Base-by-base conservation (phyloP, 2,329 filamentous ascomycete species). In the Neoscytalidium dimidiatum region DNA sequence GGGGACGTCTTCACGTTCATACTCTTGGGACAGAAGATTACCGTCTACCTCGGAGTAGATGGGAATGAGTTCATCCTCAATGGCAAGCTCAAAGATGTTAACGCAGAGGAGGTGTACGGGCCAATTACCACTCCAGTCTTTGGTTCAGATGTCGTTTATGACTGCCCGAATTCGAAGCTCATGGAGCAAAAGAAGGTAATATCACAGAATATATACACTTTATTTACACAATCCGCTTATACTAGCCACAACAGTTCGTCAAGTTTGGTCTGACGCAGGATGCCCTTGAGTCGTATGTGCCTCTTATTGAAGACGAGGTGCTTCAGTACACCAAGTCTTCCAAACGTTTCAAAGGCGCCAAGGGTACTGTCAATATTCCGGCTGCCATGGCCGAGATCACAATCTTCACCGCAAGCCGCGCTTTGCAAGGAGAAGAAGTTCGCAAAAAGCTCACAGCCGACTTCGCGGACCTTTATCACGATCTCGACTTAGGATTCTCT, bases 391-490 rank as follows among this genome's bases (percentile, higher is more conserved):
- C 90, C 44, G 89, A 94, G 74, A 88, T 94, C 69, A 94, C 91
- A 49, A 92, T 94, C 71, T 94, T 92, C 77, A 94, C 91, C 53
- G 91, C 91, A 44, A 92, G 90, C n/a, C 89, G 92, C 72, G 87
- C 90, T 13, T 85, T 94, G 1, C 91, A 94, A 79, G 91, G 91
- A 67, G 88, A 88, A 71, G 90, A 92, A 75, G 88, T 94, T 64
- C 89, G 91, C 66, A 85, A 83, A 74, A 88, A 86, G 74, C 92
- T 94, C 69, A 89, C 93, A 77, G 87, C 87, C 66, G 87, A 86
- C 9, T 90, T 94, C 68, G 91, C 91, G 57, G 82, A 86, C 65
- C 83, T 94, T 58, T 94, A 94, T 81, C 90, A 92, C 77, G 88
- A 94, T 72, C 86, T 94, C 64, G 91, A 94, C 73, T 91, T 90